Evolutionary conservation across 2,329 filamentous ascomycete species (phyloP), one percentile per base, ranked within the genome.

Genomic region (Conoideocrella luteorostrata): DNA sequence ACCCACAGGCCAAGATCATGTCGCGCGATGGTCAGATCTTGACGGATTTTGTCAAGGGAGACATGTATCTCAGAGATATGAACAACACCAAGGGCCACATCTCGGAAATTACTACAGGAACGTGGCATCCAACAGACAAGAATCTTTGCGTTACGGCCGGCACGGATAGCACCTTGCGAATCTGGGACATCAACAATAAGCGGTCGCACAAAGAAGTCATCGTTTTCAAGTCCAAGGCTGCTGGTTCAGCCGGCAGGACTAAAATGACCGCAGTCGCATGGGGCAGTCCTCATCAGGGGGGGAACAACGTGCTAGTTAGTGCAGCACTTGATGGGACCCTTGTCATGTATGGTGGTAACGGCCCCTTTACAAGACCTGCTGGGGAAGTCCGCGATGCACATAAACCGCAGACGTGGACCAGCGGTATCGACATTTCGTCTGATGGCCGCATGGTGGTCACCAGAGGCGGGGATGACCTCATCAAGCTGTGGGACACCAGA

Each of bases 21-120:
- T 87, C 80, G 55, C 82, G 93, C 56, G 91, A 98, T 67, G 93
- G 93, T 30, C 88, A 94, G 35, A 75, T 86, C 7, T 56, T 94
- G 39, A 84, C 84, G 1, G 89, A 96, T 58, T 97, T 95, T 52
- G 84, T 89, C 53, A 98, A 98, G 67, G 93, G 93, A 36, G 93
- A 98, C 61, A 97, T 97, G 90, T 98, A 98, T 57, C 69, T 98
- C 52, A 79, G 91, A 43, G 93, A 98, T 62, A 94, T 97, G 85
- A 80, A 96, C 65, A 90, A 97, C 61, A 98, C 93, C 4, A 97
- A 96, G 62, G 93, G 93, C 2, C 93, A 98, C 65, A 82, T 96
- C 41, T 90, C 90, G 4, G 93, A 96, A 64, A 79, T 96, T 32
- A 89, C 88, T 4, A 86, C 84, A 18, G 91, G 88, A 18, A 85